Conservation (phyloP, 2,329 filamentous ascomycete species). For the Colletotrichum graminicola region DNA sequence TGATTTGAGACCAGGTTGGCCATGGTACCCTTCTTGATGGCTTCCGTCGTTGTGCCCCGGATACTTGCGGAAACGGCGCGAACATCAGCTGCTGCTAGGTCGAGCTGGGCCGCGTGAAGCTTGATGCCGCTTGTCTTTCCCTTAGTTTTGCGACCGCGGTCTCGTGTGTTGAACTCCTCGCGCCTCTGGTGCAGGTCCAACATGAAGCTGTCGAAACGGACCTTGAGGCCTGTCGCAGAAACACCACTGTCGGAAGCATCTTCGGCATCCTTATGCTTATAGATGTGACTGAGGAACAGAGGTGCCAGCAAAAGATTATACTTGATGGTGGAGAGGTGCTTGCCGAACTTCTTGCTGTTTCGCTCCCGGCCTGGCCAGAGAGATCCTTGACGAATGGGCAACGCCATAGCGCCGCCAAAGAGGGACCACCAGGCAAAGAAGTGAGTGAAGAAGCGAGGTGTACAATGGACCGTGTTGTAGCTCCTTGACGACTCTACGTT, state of each 20-base stretch:
- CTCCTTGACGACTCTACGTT: slow-evolving; percentile 83
- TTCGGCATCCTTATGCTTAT: slow-evolving; percentile 97
- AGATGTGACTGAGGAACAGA: slow-evolving; percentile 94
- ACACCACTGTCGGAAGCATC: slow-evolving; percentile 82
- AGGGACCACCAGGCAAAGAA: slow-evolving; percentile 99
- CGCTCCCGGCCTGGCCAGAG: slow-evolving; percentile 95
- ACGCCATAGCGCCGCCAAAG: slow-evolving; percentile 93
- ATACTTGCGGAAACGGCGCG: slow-evolving; percentile 94
- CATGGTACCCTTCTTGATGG: slow-evolving; percentile 73
- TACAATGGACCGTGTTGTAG: slow-evolving; percentile 96
- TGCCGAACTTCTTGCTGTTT: slow-evolving; percentile 97
- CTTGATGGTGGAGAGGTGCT: slow-evolving; percentile 98
- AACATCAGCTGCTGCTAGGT: slow-evolving; percentile 91
- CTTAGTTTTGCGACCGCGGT: slow-evolving; percentile 80
- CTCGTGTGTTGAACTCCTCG: slow-evolving; percentile 88
- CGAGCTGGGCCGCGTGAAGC: slow-evolving; percentile 93
- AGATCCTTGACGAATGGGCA: slow-evolving; percentile 91
- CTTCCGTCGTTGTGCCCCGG: slow-evolving; percentile 81
- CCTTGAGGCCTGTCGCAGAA: slow-evolving; percentile 95
- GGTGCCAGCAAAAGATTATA: slow-evolving; percentile 94
- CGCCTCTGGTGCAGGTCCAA: slow-evolving; percentile 94
- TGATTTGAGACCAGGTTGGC: slow-evolving; percentile 65
- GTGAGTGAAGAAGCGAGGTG: slow-evolving; percentile 96
- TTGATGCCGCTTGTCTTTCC: slow-evolving; percentile 92
- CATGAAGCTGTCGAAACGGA: slow-evolving; percentile 96